Conservation (phyloP, 2,329 filamentous ascomycete species). For the Cordyceps javanica region DNA sequence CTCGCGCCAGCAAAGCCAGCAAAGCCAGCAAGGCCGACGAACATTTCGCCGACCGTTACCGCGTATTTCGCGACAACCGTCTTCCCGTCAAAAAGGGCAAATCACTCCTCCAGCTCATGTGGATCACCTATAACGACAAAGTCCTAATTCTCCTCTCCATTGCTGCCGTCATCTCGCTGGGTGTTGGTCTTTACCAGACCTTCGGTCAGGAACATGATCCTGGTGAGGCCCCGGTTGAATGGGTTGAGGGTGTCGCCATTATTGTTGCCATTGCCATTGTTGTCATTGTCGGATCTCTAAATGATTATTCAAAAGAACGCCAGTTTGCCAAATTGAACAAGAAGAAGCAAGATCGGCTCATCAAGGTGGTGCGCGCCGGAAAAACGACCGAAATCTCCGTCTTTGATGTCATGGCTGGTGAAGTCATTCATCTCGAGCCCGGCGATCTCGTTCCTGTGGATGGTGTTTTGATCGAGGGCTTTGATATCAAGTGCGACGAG, state of each 20-base stretch:
- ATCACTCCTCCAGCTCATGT: conserved; percentile 65
- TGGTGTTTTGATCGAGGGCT: conserved; percentile 65
- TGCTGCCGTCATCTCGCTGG: conserved; percentile 67
- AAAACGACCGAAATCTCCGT: conserved; percentile 64
- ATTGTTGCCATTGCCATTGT: conserved; percentile 75
- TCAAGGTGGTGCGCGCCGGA: conserved; percentile 68
- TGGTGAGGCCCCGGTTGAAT: conserved; percentile 57
- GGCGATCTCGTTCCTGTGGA: conserved; percentile 71
- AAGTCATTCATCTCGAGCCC: conserved; percentile 66
- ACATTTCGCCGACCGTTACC: conserved; percentile 57
- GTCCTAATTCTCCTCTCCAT: conserved; percentile 66
- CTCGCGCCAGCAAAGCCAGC: conserved; percentile 10
- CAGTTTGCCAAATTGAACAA: conserved; percentile 74
- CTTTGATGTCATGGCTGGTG: conserved; percentile 62
- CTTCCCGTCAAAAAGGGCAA: conserved; percentile 71
- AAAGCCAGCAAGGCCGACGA: conserved; percentile 19
- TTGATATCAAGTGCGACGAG: conserved; percentile 71
- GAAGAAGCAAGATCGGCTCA: conserved; percentile 69
- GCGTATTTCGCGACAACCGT: conserved; percentile 66
- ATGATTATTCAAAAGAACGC: conserved; percentile 75
- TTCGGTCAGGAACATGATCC: conserved; percentile 52
- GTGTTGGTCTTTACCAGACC: conserved; percentile 69
- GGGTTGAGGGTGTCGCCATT: conserved; percentile 78
- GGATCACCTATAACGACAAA: conserved; percentile 82
- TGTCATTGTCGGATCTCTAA: conserved; percentile 68